Base-by-base conservation (phyloP, 805 yeast species). In the Candida xiaguanensis region DNA sequence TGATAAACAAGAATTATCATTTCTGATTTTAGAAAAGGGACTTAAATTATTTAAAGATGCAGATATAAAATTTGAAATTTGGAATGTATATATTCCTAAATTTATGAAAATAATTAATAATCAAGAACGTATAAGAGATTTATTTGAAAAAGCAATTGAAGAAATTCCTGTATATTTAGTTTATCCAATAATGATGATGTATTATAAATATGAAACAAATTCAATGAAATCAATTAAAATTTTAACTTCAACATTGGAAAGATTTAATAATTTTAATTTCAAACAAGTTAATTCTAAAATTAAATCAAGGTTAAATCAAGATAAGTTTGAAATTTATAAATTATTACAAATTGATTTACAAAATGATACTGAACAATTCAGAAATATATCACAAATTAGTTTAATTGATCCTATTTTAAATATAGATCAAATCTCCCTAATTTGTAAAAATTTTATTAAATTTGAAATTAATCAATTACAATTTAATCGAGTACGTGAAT, bases 141-240 rank as follows among this genome's bases (percentile, higher is more conserved):
- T 84, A 12, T 89, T 85, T 61, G 95, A 87, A 34, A 77, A 78
- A 31, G 64, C 52, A 8, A 33, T 47, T 22, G 44, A 34, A 18
- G 36, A 31, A 29, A 44, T 25, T 1, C 83, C 85, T 0, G 55
- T 52, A 2, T 40, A 69, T 16, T 50, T 69, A n/a, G 65, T 73
- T 33, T 73, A 74, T 41, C 56, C 77, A 0, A 61, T 87, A 0
- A 73, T 67, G 46, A 40, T 79, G 1, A 49, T 76, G 26, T 86
- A 83, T 53, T 76, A 82, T 2, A 61, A 78, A 25, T 78, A 77
- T 50, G 96, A 89, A 52, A 74, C 55, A 61, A 31, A 89, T 89
- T 0, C 64, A 77, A n/a, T n/a, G n/a, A n/a, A 72, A 41, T 65
- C 86, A 2, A 45, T 65, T 8, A 52, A 44, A 18, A 39, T 63